Percentiles rank a stretch among this genome's conserved stretches.
These are phyloP conservation scores for Dalbergia cochinchinensis DNA, from an alignment of 306 rosid genomes.

Conservation along the genomic window DNA sequence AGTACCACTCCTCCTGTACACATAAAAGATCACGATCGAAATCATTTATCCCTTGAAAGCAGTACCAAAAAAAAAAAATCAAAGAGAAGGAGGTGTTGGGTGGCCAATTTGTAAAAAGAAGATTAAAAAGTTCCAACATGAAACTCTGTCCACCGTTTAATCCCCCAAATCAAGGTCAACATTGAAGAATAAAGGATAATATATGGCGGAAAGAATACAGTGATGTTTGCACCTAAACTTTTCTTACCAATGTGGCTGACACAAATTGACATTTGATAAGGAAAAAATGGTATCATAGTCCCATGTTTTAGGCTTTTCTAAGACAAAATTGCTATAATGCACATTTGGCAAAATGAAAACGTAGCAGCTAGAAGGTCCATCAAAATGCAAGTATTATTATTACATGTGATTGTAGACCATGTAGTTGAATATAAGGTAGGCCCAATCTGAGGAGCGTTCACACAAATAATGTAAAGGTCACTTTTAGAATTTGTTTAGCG, in stretches of 20 bases:
- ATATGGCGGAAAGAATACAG: conserved; percentile 37
- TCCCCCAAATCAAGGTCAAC: conserved; percentile 36
- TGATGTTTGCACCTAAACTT: conserved; percentile 45
- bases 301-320: conserved; percentile 41
- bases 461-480: too few species aligned
- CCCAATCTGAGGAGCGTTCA: background rate
- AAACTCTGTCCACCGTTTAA: conserved; percentile 42
- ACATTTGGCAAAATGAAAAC: background rate
- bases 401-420: background rate
- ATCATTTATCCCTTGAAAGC: conserved; percentile 48
- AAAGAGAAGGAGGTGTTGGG: background rate
- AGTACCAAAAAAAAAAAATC: background rate
- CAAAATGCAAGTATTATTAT: background rate
- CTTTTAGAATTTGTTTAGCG: too few species aligned
- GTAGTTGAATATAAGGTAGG: background rate
- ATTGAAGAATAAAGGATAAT: conserved; percentile 22
- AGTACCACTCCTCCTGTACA: conserved; percentile 30
- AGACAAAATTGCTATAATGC: background rate
- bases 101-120: conserved; percentile 35
- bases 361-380: background rate
- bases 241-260: conserved; percentile 41
- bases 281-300: conserved; percentile 33
- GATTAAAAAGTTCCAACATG: conserved; percentile 36
- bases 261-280: conserved; percentile 40
- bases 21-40: conserved; percentile 43